Base-by-base conservation (phyloP, 371 early-diverging fungal species). In the Mortierella sp. region DNA sequence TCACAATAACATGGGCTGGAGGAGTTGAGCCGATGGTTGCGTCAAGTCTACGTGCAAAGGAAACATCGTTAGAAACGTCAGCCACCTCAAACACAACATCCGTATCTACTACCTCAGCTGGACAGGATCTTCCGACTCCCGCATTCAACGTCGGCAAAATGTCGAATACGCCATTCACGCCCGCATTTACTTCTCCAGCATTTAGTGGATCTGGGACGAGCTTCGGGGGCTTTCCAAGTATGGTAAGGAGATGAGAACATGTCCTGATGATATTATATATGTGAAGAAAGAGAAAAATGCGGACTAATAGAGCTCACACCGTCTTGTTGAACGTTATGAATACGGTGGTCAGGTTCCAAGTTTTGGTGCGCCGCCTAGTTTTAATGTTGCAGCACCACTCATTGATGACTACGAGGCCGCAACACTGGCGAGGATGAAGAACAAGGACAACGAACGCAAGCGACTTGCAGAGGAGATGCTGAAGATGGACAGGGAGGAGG, bases 401-500 rank as follows among this genome's bases (percentile, higher is more conserved):
- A 19, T 50, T 24, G 76, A 75, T 34, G 69, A 69, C 21, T 68
- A 68, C 23, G 76, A 75, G 53, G 64, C 64, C 4, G 76, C 76
- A 4, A 75, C 69, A 6, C 39, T 75, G 17, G 69, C 76, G 21
- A 53, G 46, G 64, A 64, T 69, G 61, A 68, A 43, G 57, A 68
- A 17, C 52, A 75, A 55, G 30, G 76, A 68, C 37, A 64, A 26
- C 19, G 76, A 75, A 23, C 60, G 76, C 44, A 75, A 75, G 42
- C 58, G 76, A 24, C 54, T 75, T 6, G 76, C 76, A 11, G 69
- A 75, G 44, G 76, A 75, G 49, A 68, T 75, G 61, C 48, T 68
- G 46, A 46, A 65, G 4, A 37, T 31, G 48, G 76, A 75, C 31
- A 47, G 48, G 37, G 75, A 67, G 26, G 75, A 73, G n/a, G 68